Percentiles rank a stretch among this genome's conserved stretches.
Evolutionary conservation across 139 green algal species (phyloP).

Genomic region (Volvox africanus): DNA sequence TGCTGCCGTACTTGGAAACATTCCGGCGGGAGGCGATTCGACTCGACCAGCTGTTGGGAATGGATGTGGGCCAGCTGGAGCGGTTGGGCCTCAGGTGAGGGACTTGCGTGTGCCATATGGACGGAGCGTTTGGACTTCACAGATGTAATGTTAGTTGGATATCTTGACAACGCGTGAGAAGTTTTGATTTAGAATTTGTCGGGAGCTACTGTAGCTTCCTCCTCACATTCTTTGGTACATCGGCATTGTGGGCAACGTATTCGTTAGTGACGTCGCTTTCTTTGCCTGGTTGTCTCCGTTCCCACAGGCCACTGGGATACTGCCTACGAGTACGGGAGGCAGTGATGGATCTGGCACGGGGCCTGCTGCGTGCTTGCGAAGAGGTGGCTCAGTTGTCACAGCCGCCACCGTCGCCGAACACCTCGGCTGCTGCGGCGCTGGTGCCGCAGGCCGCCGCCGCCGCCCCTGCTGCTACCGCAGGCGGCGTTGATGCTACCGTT

Average conservation of each 20-base stretch:
- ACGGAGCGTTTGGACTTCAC: background rate
- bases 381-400: slow-evolving; percentile 23
- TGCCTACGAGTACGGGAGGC: slow-evolving; percentile 50
- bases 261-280: background rate
- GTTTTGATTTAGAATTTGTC: background rate
- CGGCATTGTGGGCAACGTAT: background rate
- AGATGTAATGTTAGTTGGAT: too few relatives aligned
- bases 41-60: slow-evolving; percentile 53
- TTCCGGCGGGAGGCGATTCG: slow-evolving; percentile 49
- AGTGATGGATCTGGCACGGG: slow-evolving; percentile 31
- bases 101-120: background rate
- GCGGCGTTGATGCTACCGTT: too few relatives aligned
- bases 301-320: slow-evolving; percentile 43
- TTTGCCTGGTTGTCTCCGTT: too few relatives aligned
- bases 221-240: too few relatives aligned
- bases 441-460: too few relatives aligned
- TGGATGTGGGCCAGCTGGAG: slow-evolving; percentile 48
- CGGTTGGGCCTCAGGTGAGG: slow-evolving; percentile 29
- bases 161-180: too few relatives aligned
- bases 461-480: too few relatives aligned
- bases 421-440: too few relatives aligned
- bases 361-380: slow-evolving; percentile 50
- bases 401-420: background rate
- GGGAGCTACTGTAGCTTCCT: background rate
- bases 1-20: slow-evolving; percentile 37